Percentiles rank a stretch among this genome's conserved stretches.
Evolutionary conservation across 768 basidiomycete genomes (phyloP).

Genomic region (Cystoderma amianthinum): DNA sequence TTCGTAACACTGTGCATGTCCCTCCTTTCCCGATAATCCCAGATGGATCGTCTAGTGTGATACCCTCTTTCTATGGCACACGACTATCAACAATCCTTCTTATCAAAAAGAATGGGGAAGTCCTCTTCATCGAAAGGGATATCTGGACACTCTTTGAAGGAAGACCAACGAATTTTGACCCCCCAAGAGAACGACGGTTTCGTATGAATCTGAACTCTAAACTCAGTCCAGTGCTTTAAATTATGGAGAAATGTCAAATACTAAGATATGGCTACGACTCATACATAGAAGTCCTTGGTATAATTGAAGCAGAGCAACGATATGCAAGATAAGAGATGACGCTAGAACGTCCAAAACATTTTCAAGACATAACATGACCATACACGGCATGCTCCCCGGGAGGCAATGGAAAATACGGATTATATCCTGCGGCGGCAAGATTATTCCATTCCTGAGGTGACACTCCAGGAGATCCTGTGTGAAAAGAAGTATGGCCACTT

Average conservation of each 20-base stretch:
- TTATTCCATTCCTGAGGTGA: constrained; percentile 59
- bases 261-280: neutral
- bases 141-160: constrained; percentile 48
- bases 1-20: constrained; percentile 60
- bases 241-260: neutral
- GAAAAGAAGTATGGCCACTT: constrained; percentile 40
- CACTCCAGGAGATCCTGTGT: constrained; percentile 38
- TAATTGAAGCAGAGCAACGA: constrained; percentile 12
- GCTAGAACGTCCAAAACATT: constrained; percentile 5
- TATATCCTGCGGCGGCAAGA: constrained; percentile 49
- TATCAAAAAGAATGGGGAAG: constrained; percentile 51
- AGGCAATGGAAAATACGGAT: constrained; percentile 61
- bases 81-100: constrained; percentile 70
- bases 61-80: constrained; percentile 48
- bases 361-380: constrained; percentile 50
- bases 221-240: constrained; percentile 3
- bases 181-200: constrained; percentile 42
- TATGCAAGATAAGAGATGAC: constrained; percentile 6
- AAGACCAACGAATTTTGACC: constrained; percentile 27
- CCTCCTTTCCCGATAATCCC: constrained; percentile 37
- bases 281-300: constrained; percentile 1
- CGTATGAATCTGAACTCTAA: constrained; percentile 32
- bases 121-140: constrained; percentile 67
- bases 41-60: constrained; percentile 13
- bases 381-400: constrained; percentile 44